phyloP scores from a whole-genome alignment of 257 asterid species.

The Oldenlandia corymbosa region DNA sequence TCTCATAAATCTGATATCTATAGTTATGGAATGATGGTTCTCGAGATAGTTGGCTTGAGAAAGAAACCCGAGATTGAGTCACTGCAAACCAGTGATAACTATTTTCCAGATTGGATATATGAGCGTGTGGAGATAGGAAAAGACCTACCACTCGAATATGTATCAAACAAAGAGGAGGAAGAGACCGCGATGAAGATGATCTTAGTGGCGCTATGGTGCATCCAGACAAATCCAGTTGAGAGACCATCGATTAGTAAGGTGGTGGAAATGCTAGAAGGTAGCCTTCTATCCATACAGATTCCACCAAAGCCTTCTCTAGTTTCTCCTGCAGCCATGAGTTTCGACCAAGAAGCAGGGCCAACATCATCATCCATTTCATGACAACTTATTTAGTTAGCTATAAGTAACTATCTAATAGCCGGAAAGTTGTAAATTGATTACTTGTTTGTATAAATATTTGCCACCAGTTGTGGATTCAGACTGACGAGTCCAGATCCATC shows the following conservation, averaged over 20 bases:
- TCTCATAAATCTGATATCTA: constrained; percentile 70
- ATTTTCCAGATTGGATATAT: constrained; percentile 47
- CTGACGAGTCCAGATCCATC: too few species aligned
- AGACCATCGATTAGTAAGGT: constrained; percentile 55
- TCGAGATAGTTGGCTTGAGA: constrained; percentile 54
- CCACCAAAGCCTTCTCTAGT: constrained; percentile 51
- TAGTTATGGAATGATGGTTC: constrained; percentile 69
- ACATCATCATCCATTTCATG: constrained; percentile 13
- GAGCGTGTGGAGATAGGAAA: constrained; percentile 28
- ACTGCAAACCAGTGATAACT: constrained; percentile 26
- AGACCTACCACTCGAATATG: constrained; percentile 17
- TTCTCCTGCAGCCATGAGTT: constrained; percentile 9
- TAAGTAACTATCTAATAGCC: too few species aligned
- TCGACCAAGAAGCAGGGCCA: constrained; percentile 12
- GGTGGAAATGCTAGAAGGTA: constrained; percentile 60
- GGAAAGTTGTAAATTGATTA: too few species aligned
- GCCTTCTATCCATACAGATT: constrained; percentile 33
- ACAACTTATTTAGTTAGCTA: too few species aligned
- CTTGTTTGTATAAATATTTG: too few species aligned
- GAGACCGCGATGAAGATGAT: constrained; percentile 45
- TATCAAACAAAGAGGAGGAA: constrained; percentile 29
- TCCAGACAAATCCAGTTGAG: constrained; percentile 48
- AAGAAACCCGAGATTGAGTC: constrained; percentile 22
- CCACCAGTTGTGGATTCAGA: too few species aligned
- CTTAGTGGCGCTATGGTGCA: constrained; percentile 63